phyloP scores from a whole-genome alignment of 306 rosid species.

The Casuarina glauca region DNA sequence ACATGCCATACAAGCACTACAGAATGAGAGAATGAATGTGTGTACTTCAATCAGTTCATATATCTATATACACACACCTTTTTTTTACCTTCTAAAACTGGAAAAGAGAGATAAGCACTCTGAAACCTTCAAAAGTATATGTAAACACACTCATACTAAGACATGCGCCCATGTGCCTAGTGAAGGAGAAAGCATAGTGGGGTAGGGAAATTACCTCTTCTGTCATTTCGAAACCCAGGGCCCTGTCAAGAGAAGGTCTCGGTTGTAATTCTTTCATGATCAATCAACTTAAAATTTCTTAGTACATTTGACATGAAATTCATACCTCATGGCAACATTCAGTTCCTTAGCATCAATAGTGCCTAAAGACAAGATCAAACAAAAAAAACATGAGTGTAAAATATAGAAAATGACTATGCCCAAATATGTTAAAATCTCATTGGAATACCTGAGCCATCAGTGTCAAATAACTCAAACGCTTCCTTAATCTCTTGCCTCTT shows the following conservation, averaged over 20 bases:
- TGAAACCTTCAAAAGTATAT: conserved; percentile 1
- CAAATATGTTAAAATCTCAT: conserved; percentile 6
- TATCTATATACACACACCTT: not conserved
- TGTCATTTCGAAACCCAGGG: conserved; percentile 99
- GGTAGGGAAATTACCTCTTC: conserved; percentile 65
- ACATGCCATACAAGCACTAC: conserved; percentile 9
- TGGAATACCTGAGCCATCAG: conserved; percentile 86
- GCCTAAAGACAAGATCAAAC: conserved; percentile 44
- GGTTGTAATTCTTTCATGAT: conserved; percentile 11
- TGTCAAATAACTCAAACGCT: conserved; percentile 90
- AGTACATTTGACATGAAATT: conserved; percentile 10
- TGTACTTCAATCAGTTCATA: not conserved
- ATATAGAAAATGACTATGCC: not conserved
- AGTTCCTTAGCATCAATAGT: conserved; percentile 95
- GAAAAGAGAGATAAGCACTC: not conserved
- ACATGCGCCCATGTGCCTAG: not conserved
- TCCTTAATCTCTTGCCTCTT: conserved; percentile 88
- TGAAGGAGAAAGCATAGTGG: not conserved
- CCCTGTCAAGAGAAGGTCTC: conserved; percentile 61
- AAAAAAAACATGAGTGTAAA: not conserved
- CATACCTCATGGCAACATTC: conserved; percentile 96
- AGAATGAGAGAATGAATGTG: not conserved
- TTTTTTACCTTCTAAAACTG: not conserved
- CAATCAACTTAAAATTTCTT: conserved; percentile 10
- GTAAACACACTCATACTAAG: not conserved